Percentiles rank a stretch among this genome's conserved stretches.
Evolutionary conservation across 805 yeast genomes (phyloP).

Genomic region (Zygoascus tannicola): DNA sequence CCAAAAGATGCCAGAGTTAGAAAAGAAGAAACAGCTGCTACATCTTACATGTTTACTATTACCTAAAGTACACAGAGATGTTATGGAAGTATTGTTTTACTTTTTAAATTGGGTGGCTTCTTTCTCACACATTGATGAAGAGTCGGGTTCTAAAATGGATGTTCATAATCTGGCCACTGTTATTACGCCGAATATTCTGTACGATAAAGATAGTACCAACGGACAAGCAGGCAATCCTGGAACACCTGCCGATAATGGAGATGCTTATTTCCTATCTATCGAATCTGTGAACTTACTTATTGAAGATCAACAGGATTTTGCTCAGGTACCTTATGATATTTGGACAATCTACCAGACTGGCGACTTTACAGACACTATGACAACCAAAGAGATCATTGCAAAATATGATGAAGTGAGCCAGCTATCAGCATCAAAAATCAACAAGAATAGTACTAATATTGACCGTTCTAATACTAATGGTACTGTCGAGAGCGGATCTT

Average conservation of each 20-base stretch:
- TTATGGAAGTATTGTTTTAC: slow-evolving; percentile 73
- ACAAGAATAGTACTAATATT: too few relatives aligned
- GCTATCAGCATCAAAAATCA: slow-evolving; percentile 62
- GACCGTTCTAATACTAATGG: too few relatives aligned
- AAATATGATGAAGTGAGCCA: slow-evolving; percentile 13
- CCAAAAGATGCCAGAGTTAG: slow-evolving; percentile 37
- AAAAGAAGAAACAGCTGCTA: slow-evolving; percentile 42
- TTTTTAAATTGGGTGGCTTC: slow-evolving; percentile 95
- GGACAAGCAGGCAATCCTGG: slow-evolving; percentile 6
- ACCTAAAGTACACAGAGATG: slow-evolving; percentile 73
- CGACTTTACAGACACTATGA: slow-evolving; percentile 7
- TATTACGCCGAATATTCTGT: slow-evolving; percentile 82
- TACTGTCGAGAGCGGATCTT: too few relatives aligned
- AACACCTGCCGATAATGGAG: slow-evolving; percentile 20
- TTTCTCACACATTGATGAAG: slow-evolving; percentile 86
- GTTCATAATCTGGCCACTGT: slow-evolving; percentile 92
- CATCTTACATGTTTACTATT: slow-evolving; percentile 65
- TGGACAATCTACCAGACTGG: slow-evolving; percentile 29
- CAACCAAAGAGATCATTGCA: slow-evolving; percentile 21
- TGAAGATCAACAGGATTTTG: slow-evolving; percentile 68
- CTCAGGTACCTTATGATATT: slow-evolving; percentile 64
- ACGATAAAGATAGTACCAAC: slow-evolving; percentile 33
- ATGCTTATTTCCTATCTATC: slow-evolving; percentile 69
- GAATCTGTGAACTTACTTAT: slow-evolving; percentile 82
- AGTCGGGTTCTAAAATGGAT: slow-evolving; percentile 91